A percentile compares a stretch with the other conserved stretches of the same genome.
Conservation (phyloP, 495 filamentous ascomycete genomes). For the Aspergillus heteromorphus region DNA sequence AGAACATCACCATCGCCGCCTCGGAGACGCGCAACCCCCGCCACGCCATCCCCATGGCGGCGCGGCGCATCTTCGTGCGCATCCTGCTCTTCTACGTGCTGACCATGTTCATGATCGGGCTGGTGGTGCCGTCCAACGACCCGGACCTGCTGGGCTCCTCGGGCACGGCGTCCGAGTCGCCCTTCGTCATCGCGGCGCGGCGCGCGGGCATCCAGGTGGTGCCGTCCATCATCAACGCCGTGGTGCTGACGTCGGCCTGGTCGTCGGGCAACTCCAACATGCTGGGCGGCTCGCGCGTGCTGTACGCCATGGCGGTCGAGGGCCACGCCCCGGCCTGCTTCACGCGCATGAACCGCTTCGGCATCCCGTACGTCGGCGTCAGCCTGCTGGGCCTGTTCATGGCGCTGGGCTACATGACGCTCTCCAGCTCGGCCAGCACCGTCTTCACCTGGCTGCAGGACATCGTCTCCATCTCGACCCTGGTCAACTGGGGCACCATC, state of each 20-base stretch:
- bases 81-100: conserved; percentile 73
- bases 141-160: conserved; percentile 35
- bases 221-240: conserved; percentile 48
- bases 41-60: conserved; percentile 69
- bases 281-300: conserved; percentile 39
- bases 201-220: conserved; percentile 32
- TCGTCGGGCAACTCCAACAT: conserved; percentile 45
- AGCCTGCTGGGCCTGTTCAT: not conserved
- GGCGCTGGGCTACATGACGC: conserved; percentile 27
- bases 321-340: conserved; percentile 39
- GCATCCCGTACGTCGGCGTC: conserved; percentile 50
- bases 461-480: conserved; percentile 45
- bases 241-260: conserved; percentile 41
- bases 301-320: conserved; percentile 40
- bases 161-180: conserved; percentile 35
- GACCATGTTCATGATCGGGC: conserved; percentile 46
- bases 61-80: conserved; percentile 73
- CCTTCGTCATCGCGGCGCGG: conserved; percentile 49
- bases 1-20: conserved; percentile 69
- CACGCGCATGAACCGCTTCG: conserved; percentile 52
- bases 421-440: conserved; percentile 21
- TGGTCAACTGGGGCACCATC: conserved; percentile 53
- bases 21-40: conserved; percentile 74
- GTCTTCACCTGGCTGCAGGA: conserved; percentile 50
- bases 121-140: conserved; percentile 31